Base-by-base conservation (phyloP, 768 basidiomycete genomes). In the Tulasnella sp. region DNA sequence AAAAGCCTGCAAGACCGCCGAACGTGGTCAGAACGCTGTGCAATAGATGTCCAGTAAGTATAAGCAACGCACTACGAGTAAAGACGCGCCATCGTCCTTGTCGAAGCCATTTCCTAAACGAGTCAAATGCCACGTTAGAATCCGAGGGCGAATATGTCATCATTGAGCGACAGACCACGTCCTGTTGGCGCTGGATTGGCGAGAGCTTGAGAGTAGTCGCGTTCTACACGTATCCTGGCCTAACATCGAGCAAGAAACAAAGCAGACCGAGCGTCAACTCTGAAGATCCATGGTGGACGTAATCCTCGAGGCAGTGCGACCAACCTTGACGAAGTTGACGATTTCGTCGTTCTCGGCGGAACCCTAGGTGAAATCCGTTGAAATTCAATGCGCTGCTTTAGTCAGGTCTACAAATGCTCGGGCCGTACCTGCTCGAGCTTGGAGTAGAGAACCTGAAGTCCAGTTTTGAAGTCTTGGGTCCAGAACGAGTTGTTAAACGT, bases 401-500 rank as follows among this genome's bases (percentile, higher is more conserved):
- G 16, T 26, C 17, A 59, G 42, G 19, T 17, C 63, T 41, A 36
- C 17, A 62, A 59, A 22, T 8, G 36, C 68, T 36, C 74, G 19
- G 75, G 47, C 76, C 83, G 65, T 74, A 89, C 92, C 85, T 92
- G 90, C 76, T 93, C 89, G 32, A 94, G 86, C 80, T 91, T 89
- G 59, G 77, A 80, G 78, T 87, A 93, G 37, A 94, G 80, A 29
- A 90, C 86, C 75, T 96, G 88, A 35, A 97, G 84, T 39, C 94
- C 95, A 73, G 82, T 86, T 62, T 92, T 84, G 78, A 93, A 95
- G 82, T 95, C 93, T 52, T 75, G 74, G 17, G 94, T 87, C 95
- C 95, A 97, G 83, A 97, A 97, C 36, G 94, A 95, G 80, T 96
- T 95, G 71, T 85, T 87, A 79, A 97, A 97, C 17, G 86, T 86